These are phyloP conservation scores for Trichoderma atroviride DNA, from an alignment of 2,329 filamentous ascomycete species.

Conservation along the genomic window DNA sequence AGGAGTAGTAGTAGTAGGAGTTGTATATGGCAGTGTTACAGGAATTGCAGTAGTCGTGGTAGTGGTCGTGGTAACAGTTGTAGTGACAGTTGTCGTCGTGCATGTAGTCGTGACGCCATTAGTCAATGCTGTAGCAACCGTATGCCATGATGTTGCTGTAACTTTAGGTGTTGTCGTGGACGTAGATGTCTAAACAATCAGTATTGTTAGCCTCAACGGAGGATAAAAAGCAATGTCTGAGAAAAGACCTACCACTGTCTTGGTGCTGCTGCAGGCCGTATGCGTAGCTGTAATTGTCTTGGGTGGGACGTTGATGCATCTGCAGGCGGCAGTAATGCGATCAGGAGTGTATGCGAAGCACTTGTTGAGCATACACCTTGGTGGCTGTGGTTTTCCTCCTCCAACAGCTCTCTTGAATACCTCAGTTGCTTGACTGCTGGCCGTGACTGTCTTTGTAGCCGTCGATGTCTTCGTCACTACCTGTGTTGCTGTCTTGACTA, in stretches of 20 bases:
- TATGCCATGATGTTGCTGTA: conserved; percentile 7
- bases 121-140: background rate
- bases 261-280: conserved; percentile 23
- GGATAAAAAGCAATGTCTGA: background rate
- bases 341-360: conserved; percentile 32
- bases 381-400: conserved; percentile 18
- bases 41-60: background rate
- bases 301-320: conserved; percentile 33
- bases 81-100: conserved; percentile 1
- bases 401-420: conserved; percentile 22
- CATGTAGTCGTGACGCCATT: background rate
- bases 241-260: conserved; percentile 25
- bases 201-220: background rate
- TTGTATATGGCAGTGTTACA: background rate
- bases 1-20: background rate
- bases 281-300: conserved; percentile 29
- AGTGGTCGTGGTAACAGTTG: background rate
- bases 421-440: background rate
- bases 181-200: conserved; percentile 4
- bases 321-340: conserved; percentile 34
- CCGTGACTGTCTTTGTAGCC: conserved; percentile 24
- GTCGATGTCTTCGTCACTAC: conserved; percentile 30
- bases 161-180: background rate
- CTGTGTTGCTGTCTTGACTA: conserved; percentile 24
- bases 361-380: conserved; percentile 32